A percentile compares a stretch with the other conserved stretches of the same genome.
These are phyloP conservation scores for Acanthamoeba healyi DNA, from an alignment of 208 protist genomes.

Conservation along the genomic window DNA sequence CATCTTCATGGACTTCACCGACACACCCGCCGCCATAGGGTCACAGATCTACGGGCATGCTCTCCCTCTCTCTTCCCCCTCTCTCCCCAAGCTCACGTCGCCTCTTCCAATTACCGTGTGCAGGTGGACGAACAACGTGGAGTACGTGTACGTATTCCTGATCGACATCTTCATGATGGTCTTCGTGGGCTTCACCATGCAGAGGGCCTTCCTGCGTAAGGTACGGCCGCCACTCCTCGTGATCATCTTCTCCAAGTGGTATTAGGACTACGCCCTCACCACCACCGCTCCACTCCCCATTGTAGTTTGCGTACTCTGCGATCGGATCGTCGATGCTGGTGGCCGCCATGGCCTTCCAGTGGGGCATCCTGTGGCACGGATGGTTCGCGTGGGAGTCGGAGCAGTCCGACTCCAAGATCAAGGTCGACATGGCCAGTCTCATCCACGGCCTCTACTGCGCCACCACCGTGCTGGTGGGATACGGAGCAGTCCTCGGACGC, in stretches of 20 bases:
- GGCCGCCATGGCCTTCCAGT: conserved; percentile 35
- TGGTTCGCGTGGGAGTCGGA: not conserved
- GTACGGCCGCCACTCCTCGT: not conserved
- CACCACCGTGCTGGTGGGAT: conserved; percentile 15
- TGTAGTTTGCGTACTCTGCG: not conserved
- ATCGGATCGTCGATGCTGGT: not conserved
- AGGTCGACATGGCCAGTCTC: not conserved
- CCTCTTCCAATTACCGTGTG: not conserved
- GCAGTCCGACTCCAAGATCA: not conserved
- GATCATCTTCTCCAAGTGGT: not conserved
- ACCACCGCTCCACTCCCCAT: not conserved
- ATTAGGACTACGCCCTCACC: no score
- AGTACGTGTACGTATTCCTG: conserved; percentile 38
- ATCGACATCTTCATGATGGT: conserved; percentile 44
- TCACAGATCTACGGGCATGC: not conserved
- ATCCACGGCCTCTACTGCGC: conserved; percentile 37
- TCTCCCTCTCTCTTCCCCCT: not conserved
- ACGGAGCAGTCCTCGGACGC: conserved; percentile 87
- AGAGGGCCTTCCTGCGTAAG: conserved; percentile 17
- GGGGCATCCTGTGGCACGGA: conserved; percentile 48
- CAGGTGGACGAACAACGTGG: not conserved
- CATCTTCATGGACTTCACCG: conserved; percentile 56
- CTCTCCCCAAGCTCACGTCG: not conserved
- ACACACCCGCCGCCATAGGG: not conserved
- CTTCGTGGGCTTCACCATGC: conserved; percentile 37